These are phyloP conservation scores for Rehmannia glutinosa DNA, from an alignment of 257 asterid species.

Conservation along the genomic window DNA sequence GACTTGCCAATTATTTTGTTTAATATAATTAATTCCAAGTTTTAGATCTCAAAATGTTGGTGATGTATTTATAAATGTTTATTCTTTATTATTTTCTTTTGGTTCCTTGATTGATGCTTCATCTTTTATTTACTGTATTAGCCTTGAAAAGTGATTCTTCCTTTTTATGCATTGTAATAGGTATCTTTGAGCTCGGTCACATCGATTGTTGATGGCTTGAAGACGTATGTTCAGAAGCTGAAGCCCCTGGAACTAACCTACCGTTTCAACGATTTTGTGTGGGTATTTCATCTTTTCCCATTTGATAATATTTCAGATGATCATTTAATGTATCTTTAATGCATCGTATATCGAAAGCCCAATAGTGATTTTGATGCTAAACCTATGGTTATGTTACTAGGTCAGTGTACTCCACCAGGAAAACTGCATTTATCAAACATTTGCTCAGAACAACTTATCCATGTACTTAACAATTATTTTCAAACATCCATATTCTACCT, in stretches of 20 bases:
- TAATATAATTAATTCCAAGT: not conserved
- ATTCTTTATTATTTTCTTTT: constrained; percentile 5
- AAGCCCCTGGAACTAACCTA: constrained; percentile 86
- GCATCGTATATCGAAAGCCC: constrained; percentile 36
- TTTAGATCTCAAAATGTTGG: not conserved
- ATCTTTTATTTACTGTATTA: no score
- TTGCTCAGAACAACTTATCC: constrained; percentile 81
- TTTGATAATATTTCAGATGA: constrained; percentile 3
- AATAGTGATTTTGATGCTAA: constrained; percentile 97
- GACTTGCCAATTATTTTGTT: constrained; percentile 5
- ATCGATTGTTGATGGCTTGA: constrained; percentile 90
- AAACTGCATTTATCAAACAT: constrained; percentile 96
- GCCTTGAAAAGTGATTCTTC: constrained; percentile 15
- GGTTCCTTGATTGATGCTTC: no score
- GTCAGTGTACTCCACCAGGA: constrained; percentile 97
- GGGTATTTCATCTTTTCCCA: constrained; percentile 22
- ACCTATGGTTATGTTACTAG: constrained; percentile 99
- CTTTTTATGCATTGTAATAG: constrained; percentile 33
- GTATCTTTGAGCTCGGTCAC: constrained; percentile 76
- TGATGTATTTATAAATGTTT: not conserved
- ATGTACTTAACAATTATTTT: constrained; percentile 37
- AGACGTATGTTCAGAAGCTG: constrained; percentile 81
- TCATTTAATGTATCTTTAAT: constrained; percentile 12
- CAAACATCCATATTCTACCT: constrained; percentile 2
- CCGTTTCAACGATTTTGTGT: constrained; percentile 88